Conservation (phyloP, 2,329 filamentous ascomycete species). For the Aspergillus intermedius region DNA sequence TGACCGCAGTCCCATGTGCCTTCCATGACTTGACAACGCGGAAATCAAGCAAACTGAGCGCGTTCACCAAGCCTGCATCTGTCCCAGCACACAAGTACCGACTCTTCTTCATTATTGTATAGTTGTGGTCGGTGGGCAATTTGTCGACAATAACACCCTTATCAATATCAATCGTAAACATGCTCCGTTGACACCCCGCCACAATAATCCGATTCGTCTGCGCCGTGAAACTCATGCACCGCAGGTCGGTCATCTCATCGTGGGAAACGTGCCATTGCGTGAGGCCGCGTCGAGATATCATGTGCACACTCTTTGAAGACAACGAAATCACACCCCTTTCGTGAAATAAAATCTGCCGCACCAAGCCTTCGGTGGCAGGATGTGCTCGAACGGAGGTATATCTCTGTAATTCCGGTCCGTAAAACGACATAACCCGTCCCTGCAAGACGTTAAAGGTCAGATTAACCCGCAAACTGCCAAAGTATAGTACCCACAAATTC, state of each 20-base stretch:
- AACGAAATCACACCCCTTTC: slow-evolving; percentile 86
- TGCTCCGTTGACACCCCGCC: slow-evolving; percentile 75
- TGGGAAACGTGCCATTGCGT: slow-evolving; percentile 84
- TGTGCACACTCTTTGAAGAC: slow-evolving; percentile 76
- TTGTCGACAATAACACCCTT: slow-evolving; percentile 68
- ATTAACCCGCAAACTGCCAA: slow-evolving; percentile 8
- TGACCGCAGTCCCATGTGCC: slow-evolving; percentile 80
- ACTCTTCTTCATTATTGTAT: slow-evolving; percentile 83
- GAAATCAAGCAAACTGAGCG: slow-evolving; percentile 74
- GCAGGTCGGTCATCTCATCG: slow-evolving; percentile 73
- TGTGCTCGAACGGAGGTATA: slow-evolving; percentile 90
- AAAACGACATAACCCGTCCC: slow-evolving; percentile 86
- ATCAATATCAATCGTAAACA: slow-evolving; percentile 69
- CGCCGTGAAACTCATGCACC: slow-evolving; percentile 92
- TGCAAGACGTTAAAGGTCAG: slow-evolving; percentile 33
- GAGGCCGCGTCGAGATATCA: slow-evolving; percentile 73
- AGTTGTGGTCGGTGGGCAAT: slow-evolving; percentile 67
- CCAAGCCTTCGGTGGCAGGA: slow-evolving; percentile 62
- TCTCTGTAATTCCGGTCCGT: slow-evolving; percentile 72
- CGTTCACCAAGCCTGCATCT: slow-evolving; percentile 71
- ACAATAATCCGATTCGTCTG: slow-evolving; percentile 80
- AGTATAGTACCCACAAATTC: slow-evolving; percentile 60
- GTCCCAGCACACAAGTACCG: slow-evolving; percentile 91
- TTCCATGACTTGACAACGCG: slow-evolving; percentile 80
- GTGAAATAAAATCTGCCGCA: slow-evolving; percentile 85